phyloP scores from a whole-genome alignment of 768 basidiomycete genomes.

The Leccinum imitatum region DNA sequence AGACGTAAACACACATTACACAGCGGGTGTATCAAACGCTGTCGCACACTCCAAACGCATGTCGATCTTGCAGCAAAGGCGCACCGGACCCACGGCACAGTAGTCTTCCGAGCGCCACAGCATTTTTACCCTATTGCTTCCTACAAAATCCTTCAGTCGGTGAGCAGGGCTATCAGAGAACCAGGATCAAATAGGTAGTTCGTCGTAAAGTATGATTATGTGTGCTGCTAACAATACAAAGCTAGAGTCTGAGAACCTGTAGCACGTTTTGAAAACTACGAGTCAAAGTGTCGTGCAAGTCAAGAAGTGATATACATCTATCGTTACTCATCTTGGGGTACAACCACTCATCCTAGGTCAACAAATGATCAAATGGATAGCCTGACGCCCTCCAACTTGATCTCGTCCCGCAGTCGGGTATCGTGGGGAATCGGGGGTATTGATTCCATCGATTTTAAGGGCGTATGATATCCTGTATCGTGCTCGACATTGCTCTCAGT shows the following conservation, averaged over 20 bases:
- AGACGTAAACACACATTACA: not conserved
- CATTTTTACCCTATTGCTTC: not conserved
- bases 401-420: not conserved
- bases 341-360: not conserved
- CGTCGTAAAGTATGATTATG: not conserved
- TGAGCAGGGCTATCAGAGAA: not conserved
- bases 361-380: not conserved
- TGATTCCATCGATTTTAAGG: not conserved
- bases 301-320: not conserved
- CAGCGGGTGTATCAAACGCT: no score
- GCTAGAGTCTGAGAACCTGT: not conserved
- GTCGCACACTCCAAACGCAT: no score
- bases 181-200: not conserved
- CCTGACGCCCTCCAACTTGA: not conserved
- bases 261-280: not conserved
- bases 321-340: not conserved
- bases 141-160: not conserved
- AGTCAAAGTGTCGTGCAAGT: not conserved
- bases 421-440: not conserved
- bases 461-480: not conserved
- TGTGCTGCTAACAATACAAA: not conserved
- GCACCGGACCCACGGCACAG: no score
- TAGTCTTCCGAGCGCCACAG: no score
- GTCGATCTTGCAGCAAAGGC: no score
- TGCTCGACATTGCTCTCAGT: constrained; percentile 1